Base-by-base conservation (phyloP, 2,329 filamentous ascomycete species). In the Verticillium nubilum region DNA sequence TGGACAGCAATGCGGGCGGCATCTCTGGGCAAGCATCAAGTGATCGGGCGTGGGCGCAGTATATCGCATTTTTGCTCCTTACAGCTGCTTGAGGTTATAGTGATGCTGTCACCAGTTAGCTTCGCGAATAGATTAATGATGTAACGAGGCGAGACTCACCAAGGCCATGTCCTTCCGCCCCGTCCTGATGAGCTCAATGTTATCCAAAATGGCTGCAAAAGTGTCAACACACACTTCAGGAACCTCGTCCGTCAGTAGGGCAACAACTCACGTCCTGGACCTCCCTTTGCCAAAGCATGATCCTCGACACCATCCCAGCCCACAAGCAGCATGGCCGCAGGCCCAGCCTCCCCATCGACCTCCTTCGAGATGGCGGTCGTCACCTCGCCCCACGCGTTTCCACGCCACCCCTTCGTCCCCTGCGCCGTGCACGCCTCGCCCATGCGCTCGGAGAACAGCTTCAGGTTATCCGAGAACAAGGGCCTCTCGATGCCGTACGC, bases 231-330 rank as follows among this genome's bases (percentile, higher is more conserved):
- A 6, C 9, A 7, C 23, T 2, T 13, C 12, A 27, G 4, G 1
- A 23, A 1, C 7, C 2, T 12, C 42, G 42, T 50, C 42, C 17
- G 17, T 50, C 42, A 25, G 42, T 9, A 12, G 10, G 28, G 19
- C 42, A 15, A n/a, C 17, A 50, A 63, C 64, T 62, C 53, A 66
- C 66, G 61, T 56, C 66, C 66, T 12, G 65, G 57, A 52, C 61
- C 60, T n/a, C 64, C 63, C 58, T 66, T 66, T 55, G 65, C 66
- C 10, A 59, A 67, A 31, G 73, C 47, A 63, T 77, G 75, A 23
- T 70, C 74, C 42, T 73, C 72, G 62, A 68, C 73, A 61, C 69
- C 73, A 19, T 77, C 73, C 75, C 75, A 77, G 5, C 75, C 75
- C 37, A 76, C 60, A 26, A 77, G 60, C 60, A 74, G 63, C 58